Base-by-base conservation (phyloP, 2,329 filamentous ascomycete genomes). In the Ceratocystiopsis minuta region DNA sequence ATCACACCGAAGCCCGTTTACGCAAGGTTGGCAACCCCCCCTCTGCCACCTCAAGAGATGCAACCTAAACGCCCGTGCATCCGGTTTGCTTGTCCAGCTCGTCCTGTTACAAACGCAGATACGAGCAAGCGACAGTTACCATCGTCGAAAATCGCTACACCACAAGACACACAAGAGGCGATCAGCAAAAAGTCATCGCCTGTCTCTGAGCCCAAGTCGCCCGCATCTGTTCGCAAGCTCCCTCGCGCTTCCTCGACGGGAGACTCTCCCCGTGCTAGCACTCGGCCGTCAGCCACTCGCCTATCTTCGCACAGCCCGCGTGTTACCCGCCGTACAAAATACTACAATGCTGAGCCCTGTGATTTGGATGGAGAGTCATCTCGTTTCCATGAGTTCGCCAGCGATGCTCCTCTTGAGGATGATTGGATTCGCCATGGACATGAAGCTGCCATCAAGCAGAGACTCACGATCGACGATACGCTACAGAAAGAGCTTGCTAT, bases 301-400 rank as follows among this genome's bases (percentile, higher is more conserved):
- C 60, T 56, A 14, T 45, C 54, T 1, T 58, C 60, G 2, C 56
- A 57, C 41, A 65, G 58, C 42, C 61, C 61, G 3, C 55, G 56
- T 4, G 54, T 58, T 3, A 47, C 54, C 33, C 57, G 62, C 31
- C 54, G 56, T 28, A 61, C 59, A 46, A 68, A 64, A 49, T 74
- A 66, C 50, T 57, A 74, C 14, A 66, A 63, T 9, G 70, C 67
- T 15, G 60, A 66, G 44, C 62, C 63, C 6, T 61, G 55, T 33
- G 70, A 74, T 39, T 53, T 74, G 36, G 60, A 62, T 34, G 64
- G 63, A 35, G 72, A 78, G 48, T 66, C 67, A 20, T 75, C 63
- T 55, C 75, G 64, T 39, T 96, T 95, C 55, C 84, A 95, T 56
- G 88, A 94, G 53, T 96, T 96, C 57, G 88, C 84, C 36, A 86